Base-by-base conservation (phyloP, 192 early-diverging fungal species). In the Podila clonocystis region DNA sequence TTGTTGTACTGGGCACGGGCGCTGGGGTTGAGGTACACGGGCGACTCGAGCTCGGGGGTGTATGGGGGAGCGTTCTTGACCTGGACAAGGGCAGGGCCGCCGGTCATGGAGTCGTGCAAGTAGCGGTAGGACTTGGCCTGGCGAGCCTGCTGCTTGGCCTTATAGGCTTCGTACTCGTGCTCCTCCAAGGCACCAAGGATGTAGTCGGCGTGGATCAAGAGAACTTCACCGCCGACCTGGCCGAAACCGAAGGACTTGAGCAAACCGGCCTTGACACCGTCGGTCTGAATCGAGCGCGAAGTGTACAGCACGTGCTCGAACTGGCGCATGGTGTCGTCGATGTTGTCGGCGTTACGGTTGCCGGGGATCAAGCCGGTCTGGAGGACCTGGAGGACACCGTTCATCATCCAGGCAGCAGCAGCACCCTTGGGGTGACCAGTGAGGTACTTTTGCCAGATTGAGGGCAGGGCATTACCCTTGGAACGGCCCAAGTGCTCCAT, bases 381-480 rank as follows among this genome's bases (percentile, higher is more conserved):
- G 50, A 98, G 84, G 58, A 88, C 77, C 84, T 98, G 96, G 34
- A 98, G 76, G 41, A 94, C 89, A 73, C 96, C 94, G 89, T 97
- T 98, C 76, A 95, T 90, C 96, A 97, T 97, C 96, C 96, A 98
- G 6, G 94, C 94, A 59, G 95, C 97, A 41, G 97, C 97, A 24
- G 97, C 92, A 65, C 94, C 97, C 93, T 98, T 98, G 55, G 97
- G 97, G 70, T 98, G 97, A 67, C 97, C 97, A 38, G 97, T 98
- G 61, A 98, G 87, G 78, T 94, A 91, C 80, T 98, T 98, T 68
- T 98, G 97, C 87, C 93, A 94, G 67, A 98, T 88, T 36, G 90
- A 85, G 11, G 94, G 94, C 30, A 93, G 75, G 30, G 91, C 87
- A 62, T 93, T 93, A 59, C 97, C 97, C 63, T 87, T 91, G 49